phyloP scores from a whole-genome alignment of 495 filamentous ascomycete genomes.

The Haplographium delicatum region DNA sequence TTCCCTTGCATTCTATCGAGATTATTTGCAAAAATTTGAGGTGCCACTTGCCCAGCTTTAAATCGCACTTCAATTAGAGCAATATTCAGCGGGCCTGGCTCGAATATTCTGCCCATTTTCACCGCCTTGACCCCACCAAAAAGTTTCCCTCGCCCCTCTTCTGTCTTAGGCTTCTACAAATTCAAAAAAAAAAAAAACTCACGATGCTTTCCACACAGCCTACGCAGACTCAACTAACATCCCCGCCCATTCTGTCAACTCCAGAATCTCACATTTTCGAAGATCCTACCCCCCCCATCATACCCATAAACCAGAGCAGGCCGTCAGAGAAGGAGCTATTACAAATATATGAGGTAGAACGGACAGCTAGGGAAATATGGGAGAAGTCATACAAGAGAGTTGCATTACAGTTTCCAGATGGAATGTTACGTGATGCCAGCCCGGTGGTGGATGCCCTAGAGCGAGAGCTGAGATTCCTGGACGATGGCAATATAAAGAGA shows the following conservation, averaged over 20 bases:
- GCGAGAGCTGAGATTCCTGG: constrained; percentile 44
- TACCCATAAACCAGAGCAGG: constrained; percentile 31
- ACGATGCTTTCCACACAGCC: too few species aligned
- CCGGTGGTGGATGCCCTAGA: constrained; percentile 67
- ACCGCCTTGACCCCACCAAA: too few species aligned
- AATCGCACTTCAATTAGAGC: too few species aligned
- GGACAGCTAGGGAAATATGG: constrained; percentile 70
- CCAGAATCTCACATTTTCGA: constrained; percentile 79
- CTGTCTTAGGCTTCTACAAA: neutral
- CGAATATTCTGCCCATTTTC: too few species aligned
- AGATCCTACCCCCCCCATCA: constrained; percentile 37
- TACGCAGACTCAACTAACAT: constrained; percentile 25
- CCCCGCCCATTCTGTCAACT: constrained; percentile 79
- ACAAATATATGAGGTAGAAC: constrained; percentile 79
- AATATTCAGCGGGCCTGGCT: too few species aligned
- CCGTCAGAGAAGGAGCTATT: constrained; percentile 66
- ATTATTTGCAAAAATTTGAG: too few species aligned
- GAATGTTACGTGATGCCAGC: constrained; percentile 81
- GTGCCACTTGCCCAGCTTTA: too few species aligned
- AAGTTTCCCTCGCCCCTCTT: too few species aligned
- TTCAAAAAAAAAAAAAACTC: constrained; percentile 11
- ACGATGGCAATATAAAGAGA: neutral
- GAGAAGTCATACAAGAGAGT: constrained; percentile 67
- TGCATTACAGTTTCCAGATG: constrained; percentile 91
- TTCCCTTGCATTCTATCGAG: too few species aligned